Percentiles rank a stretch among this genome's conserved stretches.
Evolutionary conservation across 2,329 filamentous ascomycete genomes (phyloP).

Genomic region (Hymenoscyphus albidus): DNA sequence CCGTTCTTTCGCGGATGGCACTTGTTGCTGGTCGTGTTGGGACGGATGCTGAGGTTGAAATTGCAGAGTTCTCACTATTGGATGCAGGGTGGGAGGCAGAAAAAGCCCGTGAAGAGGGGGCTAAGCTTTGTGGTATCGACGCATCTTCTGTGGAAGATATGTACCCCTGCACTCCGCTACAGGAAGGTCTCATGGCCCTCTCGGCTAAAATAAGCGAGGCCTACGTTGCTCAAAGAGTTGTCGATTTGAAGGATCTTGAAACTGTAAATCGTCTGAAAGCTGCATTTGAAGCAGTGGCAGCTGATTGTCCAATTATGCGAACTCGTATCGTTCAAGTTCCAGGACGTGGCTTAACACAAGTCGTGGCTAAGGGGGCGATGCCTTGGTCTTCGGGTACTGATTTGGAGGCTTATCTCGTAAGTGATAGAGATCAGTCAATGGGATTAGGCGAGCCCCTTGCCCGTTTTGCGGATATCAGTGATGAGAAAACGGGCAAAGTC

Average conservation of each 20-base stretch:
- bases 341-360: conserved; percentile 29
- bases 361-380: conserved; percentile 22
- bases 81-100: neutral
- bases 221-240: conserved; percentile 37
- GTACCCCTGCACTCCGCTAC: conserved; percentile 39
- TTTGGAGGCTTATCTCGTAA: conserved; percentile 23
- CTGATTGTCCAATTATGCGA: conserved; percentile 34
- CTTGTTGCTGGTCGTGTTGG: conserved; percentile 22
- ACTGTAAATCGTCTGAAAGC: conserved; percentile 25
- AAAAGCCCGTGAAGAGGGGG: conserved; percentile 1
- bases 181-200: conserved; percentile 39
- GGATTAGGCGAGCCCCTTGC: conserved; percentile 28
- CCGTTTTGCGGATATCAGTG: conserved; percentile 24
- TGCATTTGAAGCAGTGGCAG: conserved; percentile 33
- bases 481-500: conserved; percentile 22
- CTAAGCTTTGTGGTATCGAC: conserved; percentile 26
- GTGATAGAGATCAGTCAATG: conserved; percentile 25
- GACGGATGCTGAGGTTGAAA: conserved; percentile 13
- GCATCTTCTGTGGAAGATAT: conserved; percentile 36
- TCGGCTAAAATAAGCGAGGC: conserved; percentile 32
- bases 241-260: conserved; percentile 25
- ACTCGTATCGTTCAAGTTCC: conserved; percentile 35
- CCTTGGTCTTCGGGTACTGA: conserved; percentile 24
- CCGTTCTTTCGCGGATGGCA: conserved; percentile 43
- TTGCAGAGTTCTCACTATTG: conserved; percentile 23